Evolutionary conservation across 2,329 filamentous ascomycete species (phyloP), one percentile per base, ranked within the genome.

Genomic region (Cordyceps fumosorosea): DNA sequence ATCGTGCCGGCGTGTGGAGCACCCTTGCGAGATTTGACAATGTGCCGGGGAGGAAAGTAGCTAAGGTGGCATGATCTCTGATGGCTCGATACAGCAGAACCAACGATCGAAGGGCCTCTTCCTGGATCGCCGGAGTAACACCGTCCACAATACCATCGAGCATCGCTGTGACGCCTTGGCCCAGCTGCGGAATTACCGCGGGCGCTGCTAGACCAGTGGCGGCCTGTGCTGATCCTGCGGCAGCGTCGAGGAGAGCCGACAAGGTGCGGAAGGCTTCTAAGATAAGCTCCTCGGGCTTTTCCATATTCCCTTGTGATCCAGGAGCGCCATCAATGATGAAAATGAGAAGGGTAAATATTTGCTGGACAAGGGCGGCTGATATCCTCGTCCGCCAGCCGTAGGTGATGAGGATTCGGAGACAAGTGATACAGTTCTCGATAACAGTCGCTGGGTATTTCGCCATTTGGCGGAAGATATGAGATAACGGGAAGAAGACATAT

Each of bases 401-500:
- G 44, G 82, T 76, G 44, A 98, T 82, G 32, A 99, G 80, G 18
- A 91, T 77, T 12, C 84, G 81, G 40, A 97, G 78, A 67, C 90
- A 93, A 71, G 86, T 85, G 52, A 97, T 80, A 34, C 89, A 87
- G 50, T 89, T 75, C 72, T 99, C 95, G 8, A 95, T 77, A 47
- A 90, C 79, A 42, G 83, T 82, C 53, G 89, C 83, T 0, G 93
- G 87, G 60, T 93, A 85, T 54, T 83, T 80, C 65, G 89, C 84
- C 67, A 90, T 88, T 65, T 87, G 83, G 63, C 91, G 88, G 68
- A 99, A 88, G 45, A 98, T 85, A 67, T 95, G 89, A 0, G 91
- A 92, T 0, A 99, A 79, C 0, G 95, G 95, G 65, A 97, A 96
- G 78, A 98, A 98, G 70, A 90, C 84, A 79, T 98, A 99, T 77